Evolutionary conservation across 768 basidiomycete genomes (phyloP), one percentile per base, ranked within the genome.

Genomic region (Melanogaster broomeanus): DNA sequence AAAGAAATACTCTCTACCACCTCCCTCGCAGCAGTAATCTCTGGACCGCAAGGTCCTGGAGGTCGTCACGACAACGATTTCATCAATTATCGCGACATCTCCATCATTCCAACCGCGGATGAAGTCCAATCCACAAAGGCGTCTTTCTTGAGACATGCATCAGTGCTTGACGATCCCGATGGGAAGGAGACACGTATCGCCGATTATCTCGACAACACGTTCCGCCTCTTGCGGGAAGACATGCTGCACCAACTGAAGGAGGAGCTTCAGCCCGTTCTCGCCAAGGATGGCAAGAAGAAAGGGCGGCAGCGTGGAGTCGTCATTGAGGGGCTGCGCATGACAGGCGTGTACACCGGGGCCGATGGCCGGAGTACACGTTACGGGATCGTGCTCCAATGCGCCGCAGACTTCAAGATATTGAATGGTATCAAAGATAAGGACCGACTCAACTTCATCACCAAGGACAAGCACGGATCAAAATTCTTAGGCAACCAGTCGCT

Each of bases 1-100:
- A 72, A 76, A 52, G 65, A 76, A 31, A 64, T 75, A 28, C 31
- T 75, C 28, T 60, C 66, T 30, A 66, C 70, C 10, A 56, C 60
- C 24, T 62, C 57, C 6, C 21, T 51, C 19, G 57, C 58, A 8
- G 61, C 64, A 6, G 42, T 52, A 6, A 44, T 56, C 16, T 59
- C 64, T 12, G 58, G 43, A 3, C 40, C 45, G 10, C 55, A 61
- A 18, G 65, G 68, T 9, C 80, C 86, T 1, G 87, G 87, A 0
- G 86, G 85, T 4, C 74, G 87, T 3, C 87, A 88, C 49, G 84
- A 87, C 57, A 88, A 88, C 45, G 86, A 88, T 61, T 80, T 81
- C 42, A 66, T 65, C 13, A 76, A 86, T 46, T 88, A 85, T 55
- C 78, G 80, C 6, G 53, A 77, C 9, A 83, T 88, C 19, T 65